Evolutionary conservation across 2,329 filamentous ascomycete species (phyloP), one percentile per base, ranked within the genome.

Genomic region (Xylariaceae sp.): DNA sequence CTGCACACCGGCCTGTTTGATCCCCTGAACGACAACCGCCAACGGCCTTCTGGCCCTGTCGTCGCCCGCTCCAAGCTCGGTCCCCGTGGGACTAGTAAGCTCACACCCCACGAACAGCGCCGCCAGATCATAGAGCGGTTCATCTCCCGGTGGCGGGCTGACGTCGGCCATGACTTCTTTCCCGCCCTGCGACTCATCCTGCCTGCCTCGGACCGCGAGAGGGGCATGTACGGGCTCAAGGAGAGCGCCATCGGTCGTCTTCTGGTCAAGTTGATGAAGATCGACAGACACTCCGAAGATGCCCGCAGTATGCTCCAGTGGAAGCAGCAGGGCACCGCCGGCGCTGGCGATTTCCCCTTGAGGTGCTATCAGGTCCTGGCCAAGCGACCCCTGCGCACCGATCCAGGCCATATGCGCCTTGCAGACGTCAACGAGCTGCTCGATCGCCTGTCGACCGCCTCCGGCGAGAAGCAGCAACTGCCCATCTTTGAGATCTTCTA

Each of bases 121-220:
- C 75, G 83, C 1, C 76, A 79, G 47, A 83, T 95, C 45, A 87
- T 98, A 43, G 77, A 89, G 35, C 71, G 81, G 6, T 98, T 94
- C 63, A 86, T 98, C 46, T 72, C 75, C 11, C 73, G 77, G 56
- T 98, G 92, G 92, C 77, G 89, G 24, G 77, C 77, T 36, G 80
- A 94, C 40, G 89, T 95, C 15, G 92, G 92, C 17, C 67, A 86
- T 47, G 92, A 98, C 58, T 85, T 98, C 49, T 96, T 92, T 53
- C 92, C 92, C 0, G 90, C 87, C 2, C 74, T 98, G 58, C 80
- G 92, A 14, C 72, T 98, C 29, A 94, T 96, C 37, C 70, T 95
- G 3, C 89, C 90, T 0, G 87, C 93, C 50, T 93, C 94, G 54
- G 92, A 98, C 53, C 77, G 88, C 24, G 88, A 96, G 51, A 77